These are phyloP conservation scores for Geotrichum phurueaensis DNA, from an alignment of 1,139 yeast genomes.

Conservation along the genomic window DNA sequence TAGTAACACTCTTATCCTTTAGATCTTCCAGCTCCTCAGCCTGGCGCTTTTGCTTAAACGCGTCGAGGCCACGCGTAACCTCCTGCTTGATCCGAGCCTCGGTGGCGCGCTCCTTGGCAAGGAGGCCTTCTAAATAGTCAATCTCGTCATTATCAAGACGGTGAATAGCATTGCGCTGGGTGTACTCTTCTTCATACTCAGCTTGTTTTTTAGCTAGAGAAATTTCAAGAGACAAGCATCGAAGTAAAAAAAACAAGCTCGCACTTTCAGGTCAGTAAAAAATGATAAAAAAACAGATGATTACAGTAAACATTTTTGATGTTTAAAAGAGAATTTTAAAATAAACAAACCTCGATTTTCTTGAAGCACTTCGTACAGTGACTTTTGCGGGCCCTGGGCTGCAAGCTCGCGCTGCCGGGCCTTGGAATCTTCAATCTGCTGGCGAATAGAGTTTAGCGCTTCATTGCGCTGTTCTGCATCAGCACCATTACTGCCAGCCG, in stretches of 20 bases:
- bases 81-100: slow-evolving; percentile 18
- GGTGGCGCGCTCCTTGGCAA: slow-evolving; percentile 18
- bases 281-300: not conserved
- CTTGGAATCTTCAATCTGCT: slow-evolving; percentile 6
- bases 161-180: slow-evolving; percentile 23
- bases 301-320: not conserved
- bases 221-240: not conserved
- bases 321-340: no score
- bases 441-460: not conserved
- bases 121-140: slow-evolving; percentile 23
- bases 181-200: slow-evolving; percentile 22
- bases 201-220: slow-evolving; percentile 22
- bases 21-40: slow-evolving; percentile 4
- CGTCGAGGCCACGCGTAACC: slow-evolving; percentile 17
- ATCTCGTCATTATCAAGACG: slow-evolving; percentile 27
- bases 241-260: not conserved
- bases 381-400: slow-evolving; percentile 9
- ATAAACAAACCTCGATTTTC: slow-evolving; percentile 22
- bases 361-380: slow-evolving; percentile 24
- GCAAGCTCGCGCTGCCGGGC: slow-evolving; percentile 7
- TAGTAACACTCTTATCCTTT: not conserved
- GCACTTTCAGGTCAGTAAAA: slow-evolving; percentile 3
- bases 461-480: slow-evolving; percentile 1
- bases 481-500: not conserved
- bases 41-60: slow-evolving; percentile 16